Evolutionary conservation across 2,329 filamentous ascomycete species (phyloP).

Genomic region (Colletotrichum navitas): DNA sequence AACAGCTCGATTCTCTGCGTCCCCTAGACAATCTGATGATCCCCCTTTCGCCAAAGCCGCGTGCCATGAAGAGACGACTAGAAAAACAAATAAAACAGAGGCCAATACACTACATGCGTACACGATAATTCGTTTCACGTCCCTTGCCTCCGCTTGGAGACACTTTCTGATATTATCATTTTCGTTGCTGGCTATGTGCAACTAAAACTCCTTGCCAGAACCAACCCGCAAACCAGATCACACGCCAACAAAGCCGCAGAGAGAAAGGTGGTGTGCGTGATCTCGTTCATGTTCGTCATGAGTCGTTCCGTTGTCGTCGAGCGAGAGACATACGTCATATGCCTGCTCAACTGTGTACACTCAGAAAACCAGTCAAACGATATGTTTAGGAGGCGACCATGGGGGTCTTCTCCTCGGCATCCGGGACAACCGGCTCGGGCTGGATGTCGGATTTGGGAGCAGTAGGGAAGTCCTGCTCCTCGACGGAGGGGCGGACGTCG

Average conservation of each 20-base stretch:
- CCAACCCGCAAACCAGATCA: constrained; percentile 33
- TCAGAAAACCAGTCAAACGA: constrained; percentile 38
- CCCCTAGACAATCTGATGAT: constrained; percentile 43
- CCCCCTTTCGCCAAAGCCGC: constrained; percentile 42
- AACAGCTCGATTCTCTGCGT: constrained; percentile 27
- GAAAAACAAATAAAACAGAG: constrained; percentile 15
- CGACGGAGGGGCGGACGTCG: constrained; percentile 41
- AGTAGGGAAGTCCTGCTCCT: constrained; percentile 44
- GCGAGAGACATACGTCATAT: constrained; percentile 35
- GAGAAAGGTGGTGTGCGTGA: constrained; percentile 29
- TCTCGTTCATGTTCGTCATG: constrained; percentile 40
- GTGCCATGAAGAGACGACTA: constrained; percentile 42
- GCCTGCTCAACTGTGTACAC: constrained; percentile 31
- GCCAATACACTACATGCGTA: constrained; percentile 42
- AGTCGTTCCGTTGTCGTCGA: constrained; percentile 42
- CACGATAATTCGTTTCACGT: constrained; percentile 36
- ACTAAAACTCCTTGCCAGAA: constrained; percentile 35
- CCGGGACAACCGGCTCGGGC: constrained; percentile 45
- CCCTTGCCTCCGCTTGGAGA: constrained; percentile 30
- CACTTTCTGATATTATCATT: constrained; percentile 32
- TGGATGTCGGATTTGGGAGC: constrained; percentile 41
- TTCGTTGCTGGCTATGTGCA: constrained; percentile 39
- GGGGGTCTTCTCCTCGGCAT: constrained; percentile 45
- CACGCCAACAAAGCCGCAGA: constrained; percentile 34
- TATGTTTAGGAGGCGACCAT: constrained; percentile 43